phyloP scores from a whole-genome alignment of 495 filamentous ascomycete genomes.

The Aspergillus coremiiformis region DNA sequence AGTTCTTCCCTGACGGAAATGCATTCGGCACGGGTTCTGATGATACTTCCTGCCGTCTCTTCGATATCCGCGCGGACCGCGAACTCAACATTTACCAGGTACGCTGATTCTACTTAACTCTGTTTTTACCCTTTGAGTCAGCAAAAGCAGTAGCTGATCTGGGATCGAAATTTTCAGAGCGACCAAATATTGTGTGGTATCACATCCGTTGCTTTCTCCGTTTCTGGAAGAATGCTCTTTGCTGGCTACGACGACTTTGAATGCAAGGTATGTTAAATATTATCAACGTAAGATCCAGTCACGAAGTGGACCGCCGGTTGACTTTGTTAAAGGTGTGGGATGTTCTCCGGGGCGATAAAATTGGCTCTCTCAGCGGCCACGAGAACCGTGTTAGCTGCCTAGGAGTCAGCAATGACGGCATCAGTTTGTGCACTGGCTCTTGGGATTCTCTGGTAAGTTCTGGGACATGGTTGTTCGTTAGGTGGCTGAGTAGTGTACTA shows the following conservation, averaged over 20 bases:
- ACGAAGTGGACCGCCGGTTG: background rate
- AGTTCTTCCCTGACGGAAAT: conserved; percentile 98
- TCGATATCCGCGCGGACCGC: conserved; percentile 93
- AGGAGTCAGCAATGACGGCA: conserved; percentile 96
- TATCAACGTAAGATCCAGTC: background rate
- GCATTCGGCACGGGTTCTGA: conserved; percentile 98
- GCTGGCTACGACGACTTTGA: conserved; percentile 99
- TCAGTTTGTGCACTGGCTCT: conserved; percentile 98
- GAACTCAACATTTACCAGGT: conserved; percentile 96
- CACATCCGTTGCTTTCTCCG: conserved; percentile 95
- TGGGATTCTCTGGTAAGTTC: conserved; percentile 94
- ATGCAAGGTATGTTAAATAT: conserved; percentile 72
- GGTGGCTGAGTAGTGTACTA: conserved; percentile 4
- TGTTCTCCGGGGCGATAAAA: conserved; percentile 90
- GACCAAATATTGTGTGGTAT: conserved; percentile 97
- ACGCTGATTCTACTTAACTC: conserved; percentile 27
- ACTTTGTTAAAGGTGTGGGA: conserved; percentile 77
- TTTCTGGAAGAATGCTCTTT: conserved; percentile 91
- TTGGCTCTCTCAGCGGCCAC: conserved; percentile 91
- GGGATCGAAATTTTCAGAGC: conserved; percentile 51
- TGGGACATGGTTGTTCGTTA: background rate
- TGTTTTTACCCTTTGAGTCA: background rate
- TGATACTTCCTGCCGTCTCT: conserved; percentile 93
- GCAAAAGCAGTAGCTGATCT: conserved; percentile 7
- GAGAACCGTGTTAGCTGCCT: conserved; percentile 98